Evolutionary conservation across 176 grass and related monocot genomes (phyloP), one percentile per base, ranked within the genome.

Genomic region (Rhipidocladum racemiflorum): DNA sequence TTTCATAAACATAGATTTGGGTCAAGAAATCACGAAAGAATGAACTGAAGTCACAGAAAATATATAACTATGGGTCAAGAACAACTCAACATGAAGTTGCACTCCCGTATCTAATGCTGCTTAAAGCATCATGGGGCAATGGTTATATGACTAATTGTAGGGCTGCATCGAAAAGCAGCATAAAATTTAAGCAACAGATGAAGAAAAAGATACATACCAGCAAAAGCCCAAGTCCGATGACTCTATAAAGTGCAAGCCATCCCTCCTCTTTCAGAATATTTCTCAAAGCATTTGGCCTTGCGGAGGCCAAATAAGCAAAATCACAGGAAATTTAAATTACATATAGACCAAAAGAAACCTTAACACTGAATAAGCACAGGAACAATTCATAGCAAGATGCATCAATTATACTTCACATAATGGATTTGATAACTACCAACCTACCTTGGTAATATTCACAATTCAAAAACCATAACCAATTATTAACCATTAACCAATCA

Each of bases 251-350:
- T 64, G 88, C 92, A 75, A 79, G 86, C 91, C 89, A 98, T 84
- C 95, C 95, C 82, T 97, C 95, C 87, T 97, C 95, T 94, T 87
- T 97, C 61, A 91, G 65, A 85, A 97, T 97, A 65, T 88, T 97
- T 85, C 86, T 93, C 75, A 97, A 92, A 89, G 95, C 95, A 97
- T 97, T 92, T 97, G 88, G 83, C 77, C 80, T 94, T 92, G 90
- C 69, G 53, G 85, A 51, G 0, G 72, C 64, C 79, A 85, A 87
- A 83, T 42, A 57, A 88, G 64, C 25, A 71, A 85, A 82, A 48
- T 85, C 55, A 70, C 20, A 43, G 7, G 76, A 71, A 40, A 72
- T 68, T 80, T 76, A 83, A 9, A 84, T 25, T 14, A 84, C 40
- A 11, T 50, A 40, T 25, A 68, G 9, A 36, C 1, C 74, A 54